phyloP scores from a whole-genome alignment of 106 monocot genomes.

The Apostasia ramifera region DNA sequence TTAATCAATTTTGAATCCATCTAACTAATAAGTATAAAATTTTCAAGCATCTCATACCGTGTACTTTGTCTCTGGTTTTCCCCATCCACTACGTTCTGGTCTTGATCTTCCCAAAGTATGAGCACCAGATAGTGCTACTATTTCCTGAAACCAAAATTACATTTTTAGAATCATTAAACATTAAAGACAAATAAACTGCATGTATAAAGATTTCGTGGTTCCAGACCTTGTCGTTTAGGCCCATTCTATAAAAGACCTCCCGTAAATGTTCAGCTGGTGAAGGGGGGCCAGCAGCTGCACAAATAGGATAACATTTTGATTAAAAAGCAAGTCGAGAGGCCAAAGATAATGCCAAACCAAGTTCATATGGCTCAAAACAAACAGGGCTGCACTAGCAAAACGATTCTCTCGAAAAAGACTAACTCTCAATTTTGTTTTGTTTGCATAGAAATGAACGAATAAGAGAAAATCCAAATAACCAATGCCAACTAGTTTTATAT shows the following conservation, averaged over 20 bases:
- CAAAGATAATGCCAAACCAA: not conserved
- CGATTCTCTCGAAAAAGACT: too few relatives aligned
- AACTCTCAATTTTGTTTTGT: too few relatives aligned
- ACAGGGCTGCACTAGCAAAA: too few relatives aligned
- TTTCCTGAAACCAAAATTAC: slow-evolving; percentile 45
- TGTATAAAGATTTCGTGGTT: not conserved
- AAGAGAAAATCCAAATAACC: too few relatives aligned
- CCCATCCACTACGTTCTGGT: slow-evolving; percentile 99
- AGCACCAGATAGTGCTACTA: slow-evolving; percentile 95
- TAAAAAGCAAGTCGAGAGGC: not conserved
- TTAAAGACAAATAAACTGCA: not conserved
- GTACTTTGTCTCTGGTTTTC: slow-evolving; percentile 97
- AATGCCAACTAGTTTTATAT: too few relatives aligned
- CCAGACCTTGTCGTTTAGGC: slow-evolving; percentile 84
- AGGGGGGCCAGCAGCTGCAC: slow-evolving; percentile 87
- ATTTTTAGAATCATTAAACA: not conserved
- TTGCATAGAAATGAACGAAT: too few relatives aligned
- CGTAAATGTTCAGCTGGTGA: slow-evolving; percentile 83
- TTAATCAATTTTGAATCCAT: too few relatives aligned
- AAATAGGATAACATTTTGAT: not conserved
- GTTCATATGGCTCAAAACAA: not conserved
- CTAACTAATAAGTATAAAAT: not conserved
- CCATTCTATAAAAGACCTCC: slow-evolving; percentile 96
- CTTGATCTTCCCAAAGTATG: slow-evolving; percentile 96
- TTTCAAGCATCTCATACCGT: slow-evolving; percentile 43